phyloP scores from a whole-genome alignment of 2,329 filamentous ascomycete species.

The Cladobotryum protrusum region DNA sequence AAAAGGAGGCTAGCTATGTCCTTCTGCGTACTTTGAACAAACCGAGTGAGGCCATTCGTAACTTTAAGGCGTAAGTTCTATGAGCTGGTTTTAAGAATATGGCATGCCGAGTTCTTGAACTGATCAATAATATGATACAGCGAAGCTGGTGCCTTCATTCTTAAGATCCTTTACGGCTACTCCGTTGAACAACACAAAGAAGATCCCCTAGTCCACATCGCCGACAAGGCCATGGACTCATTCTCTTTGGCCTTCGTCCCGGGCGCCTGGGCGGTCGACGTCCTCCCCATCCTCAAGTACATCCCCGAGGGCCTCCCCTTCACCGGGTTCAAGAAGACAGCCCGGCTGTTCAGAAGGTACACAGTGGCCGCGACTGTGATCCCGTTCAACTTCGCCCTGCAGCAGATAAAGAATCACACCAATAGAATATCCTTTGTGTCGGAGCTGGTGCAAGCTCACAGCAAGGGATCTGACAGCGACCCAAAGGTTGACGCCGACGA shows the following conservation, averaged over 20 bases:
- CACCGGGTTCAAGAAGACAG: slow-evolving; percentile 24
- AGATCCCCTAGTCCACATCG: slow-evolving; percentile 25
- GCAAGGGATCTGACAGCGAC: not conserved
- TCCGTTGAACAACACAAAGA: slow-evolving; percentile 20
- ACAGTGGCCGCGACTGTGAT: no score
- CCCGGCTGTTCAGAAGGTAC: not conserved
- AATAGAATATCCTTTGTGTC: no score
- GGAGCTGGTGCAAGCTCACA: no score
- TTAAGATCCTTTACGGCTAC: slow-evolving; percentile 28
- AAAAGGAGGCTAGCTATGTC: slow-evolving; percentile 7
- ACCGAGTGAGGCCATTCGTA: slow-evolving; percentile 1
- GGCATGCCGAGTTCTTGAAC: no score
- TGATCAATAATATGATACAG: slow-evolving; percentile 12
- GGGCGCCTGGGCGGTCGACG: slow-evolving; percentile 27
- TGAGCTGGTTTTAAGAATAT: no score
- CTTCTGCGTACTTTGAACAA: slow-evolving; percentile 4
- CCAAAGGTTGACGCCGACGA: not conserved
- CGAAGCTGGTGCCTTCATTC: slow-evolving; percentile 21
- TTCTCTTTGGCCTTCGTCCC: slow-evolving; percentile 24
- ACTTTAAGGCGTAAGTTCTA: slow-evolving; percentile 11
- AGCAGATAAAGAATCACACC: no score
- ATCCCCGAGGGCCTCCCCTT: slow-evolving; percentile 27
- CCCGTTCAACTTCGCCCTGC: no score
- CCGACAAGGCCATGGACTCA: slow-evolving; percentile 23
- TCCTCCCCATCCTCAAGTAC: slow-evolving; percentile 23